Evolutionary conservation across 164 flowering plant genomes (phyloP), one percentile per base, ranked within the genome.

Genomic region (Akebia trifoliata): DNA sequence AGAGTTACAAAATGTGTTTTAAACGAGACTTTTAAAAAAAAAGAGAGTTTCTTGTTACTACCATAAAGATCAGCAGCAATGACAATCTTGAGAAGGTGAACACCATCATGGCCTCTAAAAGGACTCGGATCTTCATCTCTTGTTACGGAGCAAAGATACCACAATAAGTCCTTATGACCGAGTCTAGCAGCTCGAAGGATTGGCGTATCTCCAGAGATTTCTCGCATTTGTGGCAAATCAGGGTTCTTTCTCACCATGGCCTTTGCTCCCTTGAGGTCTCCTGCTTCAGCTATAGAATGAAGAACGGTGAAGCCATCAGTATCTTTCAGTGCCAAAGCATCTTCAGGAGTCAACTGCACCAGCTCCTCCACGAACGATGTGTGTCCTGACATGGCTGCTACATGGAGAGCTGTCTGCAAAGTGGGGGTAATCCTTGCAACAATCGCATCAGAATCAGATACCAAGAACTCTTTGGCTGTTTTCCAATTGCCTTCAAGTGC

Each of bases 341-440:
- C 42, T 6, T 14, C 11, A 3, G 56, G 25, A 24, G 35, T 52
- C 6, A 20, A 12, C 12, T 35, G 4, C 42, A 35, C 34, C 37
- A 52, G 38, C 17, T 52, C 11, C 40, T 32, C 40, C 28, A 36
- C 56, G 15, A 52, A 52, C 1, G 7, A 10, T 14, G 43, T n/a
- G 24, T 52, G 56, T 22, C 56, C 56, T 18, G 56, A 40, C 8
- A 5, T 6, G 18, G 56, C 56, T 2, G 56, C 56, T 12, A 52
- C 15, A 11, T 52, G 56, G 12, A 52, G n/a, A 18, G 56, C 43
- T 4, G 38, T 52, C 20, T 52, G 29, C 22, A 1, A 3, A 15
- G 3, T 11, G 22, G 14, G 6, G 7, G 56, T 34, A 8, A 52
- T 52, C 40, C 28, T n/a, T 7, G 39, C 30, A 8, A 15, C 17